phyloP scores from a whole-genome alignment of 2,329 filamentous ascomycete genomes.

The Fusarium cicatricum region DNA sequence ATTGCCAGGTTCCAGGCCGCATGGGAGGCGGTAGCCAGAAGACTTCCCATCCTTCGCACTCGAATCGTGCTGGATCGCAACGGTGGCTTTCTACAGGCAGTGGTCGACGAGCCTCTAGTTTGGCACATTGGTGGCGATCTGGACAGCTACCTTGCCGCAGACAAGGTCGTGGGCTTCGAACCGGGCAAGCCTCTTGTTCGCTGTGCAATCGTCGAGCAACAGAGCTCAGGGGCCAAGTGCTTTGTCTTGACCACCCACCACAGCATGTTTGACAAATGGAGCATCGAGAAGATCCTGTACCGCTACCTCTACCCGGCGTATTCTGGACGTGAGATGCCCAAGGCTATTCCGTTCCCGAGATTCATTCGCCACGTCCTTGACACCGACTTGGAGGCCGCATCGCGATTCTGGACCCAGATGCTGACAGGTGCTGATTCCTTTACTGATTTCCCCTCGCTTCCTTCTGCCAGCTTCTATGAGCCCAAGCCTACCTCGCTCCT shows the following conservation, averaged over 20 bases:
- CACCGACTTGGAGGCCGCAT: background rate
- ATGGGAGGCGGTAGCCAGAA: too few relatives aligned
- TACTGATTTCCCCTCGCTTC: background rate
- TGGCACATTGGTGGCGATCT: too few relatives aligned
- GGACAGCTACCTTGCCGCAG: too few relatives aligned
- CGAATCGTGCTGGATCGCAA: too few relatives aligned
- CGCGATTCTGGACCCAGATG: background rate
- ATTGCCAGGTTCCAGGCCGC: too few relatives aligned
- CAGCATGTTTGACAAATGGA: conserved; percentile 6
- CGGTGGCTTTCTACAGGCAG: too few relatives aligned
- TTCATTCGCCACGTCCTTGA: background rate
- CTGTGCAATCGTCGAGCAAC: background rate
- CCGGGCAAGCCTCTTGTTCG: too few relatives aligned
- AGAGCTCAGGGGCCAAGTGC: background rate
- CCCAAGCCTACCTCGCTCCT: background rate
- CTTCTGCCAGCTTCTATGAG: background rate
- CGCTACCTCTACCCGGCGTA: background rate
- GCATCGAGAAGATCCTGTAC: conserved; percentile 1
- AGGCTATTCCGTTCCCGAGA: background rate
- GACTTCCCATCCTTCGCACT: too few relatives aligned
- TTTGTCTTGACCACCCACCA: conserved; percentile 4
- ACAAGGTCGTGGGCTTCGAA: too few relatives aligned
- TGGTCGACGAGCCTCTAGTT: too few relatives aligned
- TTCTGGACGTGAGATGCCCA: background rate
- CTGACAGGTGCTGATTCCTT: background rate